Conservation (phyloP, 805 yeast genomes). For the Candida boleticola region DNA sequence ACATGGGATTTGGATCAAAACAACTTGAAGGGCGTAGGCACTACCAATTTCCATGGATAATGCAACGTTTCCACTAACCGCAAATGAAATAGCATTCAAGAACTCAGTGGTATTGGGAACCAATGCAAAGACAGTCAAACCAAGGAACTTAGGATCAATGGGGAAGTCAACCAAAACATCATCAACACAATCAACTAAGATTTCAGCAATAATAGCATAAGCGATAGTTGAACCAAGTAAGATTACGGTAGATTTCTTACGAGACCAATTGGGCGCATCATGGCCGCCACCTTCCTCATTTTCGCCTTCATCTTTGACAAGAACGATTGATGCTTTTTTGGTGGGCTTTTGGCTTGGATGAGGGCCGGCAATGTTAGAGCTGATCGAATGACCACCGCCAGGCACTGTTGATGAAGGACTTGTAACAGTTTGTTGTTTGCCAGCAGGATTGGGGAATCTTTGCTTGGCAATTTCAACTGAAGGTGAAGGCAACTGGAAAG, state of each 20-base stretch:
- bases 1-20: conserved; percentile 88
- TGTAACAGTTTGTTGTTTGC: background rate
- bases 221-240: conserved; percentile 79
- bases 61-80: conserved; percentile 93
- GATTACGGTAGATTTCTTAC: conserved; percentile 77
- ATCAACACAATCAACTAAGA: conserved; percentile 89
- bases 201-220: conserved; percentile 93
- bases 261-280: conserved; percentile 97
- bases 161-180: conserved; percentile 74
- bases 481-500: conserved; percentile 16
- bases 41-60: conserved; percentile 97
- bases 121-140: conserved; percentile 90
- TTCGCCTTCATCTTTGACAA: conserved; percentile 12
- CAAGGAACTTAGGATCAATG: conserved; percentile 87
- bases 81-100: conserved; percentile 94
- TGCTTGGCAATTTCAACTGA: conserved; percentile 16
- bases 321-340: background rate
- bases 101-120: conserved; percentile 98
- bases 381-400: background rate
- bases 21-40: conserved; percentile 95
- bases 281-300: conserved; percentile 63
- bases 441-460: conserved; percentile 11
- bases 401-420: conserved; percentile 45
- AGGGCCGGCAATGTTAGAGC: background rate
- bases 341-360: background rate